phyloP scores from a whole-genome alignment of 2,329 filamentous ascomycete species.

The Cytospora piceae region DNA sequence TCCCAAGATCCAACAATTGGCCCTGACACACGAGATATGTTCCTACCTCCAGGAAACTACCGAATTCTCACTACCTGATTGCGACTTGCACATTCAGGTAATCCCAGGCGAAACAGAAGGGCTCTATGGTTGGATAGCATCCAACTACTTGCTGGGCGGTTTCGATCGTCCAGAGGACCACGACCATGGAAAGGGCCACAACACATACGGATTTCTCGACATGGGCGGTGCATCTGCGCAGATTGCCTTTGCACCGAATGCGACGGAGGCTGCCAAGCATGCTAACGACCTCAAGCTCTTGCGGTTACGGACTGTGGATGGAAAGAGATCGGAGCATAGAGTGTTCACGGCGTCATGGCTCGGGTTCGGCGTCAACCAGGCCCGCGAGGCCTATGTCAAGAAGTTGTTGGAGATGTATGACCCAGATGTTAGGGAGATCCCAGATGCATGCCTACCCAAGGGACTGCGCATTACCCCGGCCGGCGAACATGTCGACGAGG shows the following conservation, averaged over 20 bases:
- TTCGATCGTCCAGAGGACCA: conserved; percentile 80
- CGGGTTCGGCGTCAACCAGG: conserved; percentile 95
- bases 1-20: conserved; percentile 70
- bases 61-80: conserved; percentile 86
- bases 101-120: conserved; percentile 96
- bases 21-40: conserved; percentile 79
- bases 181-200: conserved; percentile 82
- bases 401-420: conserved; percentile 69
- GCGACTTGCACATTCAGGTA: conserved; percentile 85
- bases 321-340: conserved; percentile 75
- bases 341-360: conserved; percentile 98
- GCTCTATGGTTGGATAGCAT: conserved; percentile 95
- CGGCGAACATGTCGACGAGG: conserved; percentile 58
- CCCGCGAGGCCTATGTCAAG: conserved; percentile 82
- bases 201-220: conserved; percentile 95
- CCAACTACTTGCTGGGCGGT: conserved; percentile 91
- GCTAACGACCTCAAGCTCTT: conserved; percentile 86
- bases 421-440: conserved; percentile 67
- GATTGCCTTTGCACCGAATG: conserved; percentile 95
- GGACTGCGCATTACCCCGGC: conserved; percentile 74
- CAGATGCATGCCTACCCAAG: conserved; percentile 87
- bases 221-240: conserved; percentile 98
- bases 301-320: conserved; percentile 81
- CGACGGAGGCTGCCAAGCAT: conserved; percentile 87
- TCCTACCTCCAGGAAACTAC: conserved; percentile 78